A percentile compares a stretch with the other conserved stretches of the same genome.
phyloP scores from a whole-genome alignment of 2,329 filamentous ascomycete genomes.

The Colletotrichum sp. region DNA sequence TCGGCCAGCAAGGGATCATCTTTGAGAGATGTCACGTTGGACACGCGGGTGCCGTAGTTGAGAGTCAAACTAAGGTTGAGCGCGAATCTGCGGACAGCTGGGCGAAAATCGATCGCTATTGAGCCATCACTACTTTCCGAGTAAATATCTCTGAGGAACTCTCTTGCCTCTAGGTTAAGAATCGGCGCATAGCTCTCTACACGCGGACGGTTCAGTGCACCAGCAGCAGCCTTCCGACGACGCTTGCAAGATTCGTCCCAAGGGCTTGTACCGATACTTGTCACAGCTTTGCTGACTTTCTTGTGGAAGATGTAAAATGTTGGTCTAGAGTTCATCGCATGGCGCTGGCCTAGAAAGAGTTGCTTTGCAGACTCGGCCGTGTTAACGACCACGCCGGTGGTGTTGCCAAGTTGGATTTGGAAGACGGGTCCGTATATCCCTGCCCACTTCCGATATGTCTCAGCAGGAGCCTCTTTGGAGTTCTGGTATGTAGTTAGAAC shows the following conservation, averaged over 20 bases:
- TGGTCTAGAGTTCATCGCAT: slow-evolving; percentile 68
- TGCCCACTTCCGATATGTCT: slow-evolving; percentile 32
- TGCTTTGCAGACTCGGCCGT: slow-evolving; percentile 68
- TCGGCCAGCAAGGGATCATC: slow-evolving; percentile 19
- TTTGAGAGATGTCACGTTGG: not conserved
- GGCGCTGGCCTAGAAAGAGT: slow-evolving; percentile 71
- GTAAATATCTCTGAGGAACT: slow-evolving; percentile 64
- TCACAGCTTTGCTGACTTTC: slow-evolving; percentile 51
- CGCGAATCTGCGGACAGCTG: slow-evolving; percentile 68
- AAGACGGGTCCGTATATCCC: slow-evolving; percentile 33
- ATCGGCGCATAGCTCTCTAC: slow-evolving; percentile 69
- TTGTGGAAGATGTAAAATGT: slow-evolving; percentile 67
- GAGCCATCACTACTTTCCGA: slow-evolving; percentile 58
- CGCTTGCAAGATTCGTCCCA: slow-evolving; percentile 73
- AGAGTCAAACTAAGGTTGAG: slow-evolving; percentile 68
- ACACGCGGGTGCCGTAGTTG: slow-evolving; percentile 64
- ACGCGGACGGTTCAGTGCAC: slow-evolving; percentile 67
- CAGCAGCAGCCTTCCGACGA: slow-evolving; percentile 69
- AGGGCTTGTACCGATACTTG: slow-evolving; percentile 67
- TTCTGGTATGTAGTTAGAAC: not conserved
- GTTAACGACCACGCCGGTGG: slow-evolving; percentile 71
- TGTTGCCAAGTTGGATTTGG: slow-evolving; percentile 38
- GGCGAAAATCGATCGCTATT: slow-evolving; percentile 62
- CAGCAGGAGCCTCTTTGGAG: slow-evolving; percentile 14
- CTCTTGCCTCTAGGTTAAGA: slow-evolving; percentile 57